Base-by-base conservation (phyloP, 2,329 filamentous ascomycete genomes). In the Colletotrichum sp. region DNA sequence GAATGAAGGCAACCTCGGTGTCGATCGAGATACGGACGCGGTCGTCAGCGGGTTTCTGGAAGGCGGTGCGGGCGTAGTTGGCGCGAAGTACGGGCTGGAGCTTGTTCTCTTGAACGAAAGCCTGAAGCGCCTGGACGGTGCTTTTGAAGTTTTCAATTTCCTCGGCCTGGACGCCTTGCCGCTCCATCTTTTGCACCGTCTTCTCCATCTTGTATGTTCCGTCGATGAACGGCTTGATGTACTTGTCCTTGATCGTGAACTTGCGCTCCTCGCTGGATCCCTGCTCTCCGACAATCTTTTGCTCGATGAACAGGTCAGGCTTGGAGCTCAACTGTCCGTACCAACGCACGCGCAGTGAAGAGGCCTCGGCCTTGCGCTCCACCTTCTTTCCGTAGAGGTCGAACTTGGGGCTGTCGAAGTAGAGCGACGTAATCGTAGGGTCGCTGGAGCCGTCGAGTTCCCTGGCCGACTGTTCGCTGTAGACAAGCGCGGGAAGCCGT, bases 141-240 rank as follows among this genome's bases (percentile, higher is more conserved):
- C 89, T 88, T 84, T 94, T 93, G 82, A 98, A 93, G 28, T 89
- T 87, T 68, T 94, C 90, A 36, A 95, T 91, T 78, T 94, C 91
- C 65, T 92, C 89, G 55, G 90, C 88, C 66, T 92, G 90, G 75
- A 92, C 91, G 70, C 94, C 93, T 78, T 94, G 92, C 59, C 95
- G 91, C 85, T 95, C 94, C 89, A 99, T 94, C 87, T 98, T 98
- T 80, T 94, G 89, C 32, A 98, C 88, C 71, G 92, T 93, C 89
- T 98, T 98, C 84, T 98, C 96, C 92, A 98, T 95, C 81, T 94
- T 93, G 85, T 98, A 98, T 78, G 97, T 91, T 65, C 94, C 95
- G 68, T 95, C 92, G 69, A 99, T 91, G 85, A 98, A 98, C 2
- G 93, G 89, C 84, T 96, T 93, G 77, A 99, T 90, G 83, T 98